These are phyloP conservation scores for Apophysomyces variabilis DNA, from an alignment of 371 early-diverging fungal species.

Conservation along the genomic window DNA sequence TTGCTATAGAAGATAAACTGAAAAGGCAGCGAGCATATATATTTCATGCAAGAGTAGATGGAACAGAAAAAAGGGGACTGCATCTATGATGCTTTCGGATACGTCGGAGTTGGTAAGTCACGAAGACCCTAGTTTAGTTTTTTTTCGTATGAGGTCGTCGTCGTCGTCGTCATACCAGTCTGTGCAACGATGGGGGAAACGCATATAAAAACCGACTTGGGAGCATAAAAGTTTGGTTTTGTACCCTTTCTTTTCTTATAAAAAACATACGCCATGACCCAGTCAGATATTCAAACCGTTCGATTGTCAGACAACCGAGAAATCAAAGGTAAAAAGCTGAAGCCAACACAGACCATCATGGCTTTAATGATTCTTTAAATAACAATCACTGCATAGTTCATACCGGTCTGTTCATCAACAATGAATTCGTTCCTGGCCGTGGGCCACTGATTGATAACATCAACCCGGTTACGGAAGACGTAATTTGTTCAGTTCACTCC, in stretches of 20 bases:
- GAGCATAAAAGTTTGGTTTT: not conserved
- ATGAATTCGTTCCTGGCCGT: constrained; percentile 70
- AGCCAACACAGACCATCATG: not conserved
- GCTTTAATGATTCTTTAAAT: too few relatives aligned
- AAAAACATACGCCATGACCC: constrained; percentile 16
- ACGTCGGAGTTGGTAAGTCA: too few relatives aligned
- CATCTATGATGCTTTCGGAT: too few relatives aligned
- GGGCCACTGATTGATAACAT: constrained; percentile 59
- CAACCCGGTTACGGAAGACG: constrained; percentile 77
- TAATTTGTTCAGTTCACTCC: constrained; percentile 75
- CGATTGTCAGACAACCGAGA: constrained; percentile 25
- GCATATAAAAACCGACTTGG: constrained; percentile 4
- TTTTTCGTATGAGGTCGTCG: too few relatives aligned
- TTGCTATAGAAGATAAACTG: too few relatives aligned
- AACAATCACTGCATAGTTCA: constrained; percentile 27
- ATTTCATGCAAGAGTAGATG: too few relatives aligned
- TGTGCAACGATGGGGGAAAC: too few relatives aligned
- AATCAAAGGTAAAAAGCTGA: constrained; percentile 23
- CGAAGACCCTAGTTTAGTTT: too few relatives aligned
- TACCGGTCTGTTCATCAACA: constrained; percentile 74
- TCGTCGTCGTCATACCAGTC: too few relatives aligned
- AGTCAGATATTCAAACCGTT: constrained; percentile 28
- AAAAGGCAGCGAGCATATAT: too few relatives aligned
- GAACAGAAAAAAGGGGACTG: too few relatives aligned
- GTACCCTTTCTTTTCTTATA: not conserved